Percentiles rank a stretch among this genome's conserved stretches.
Conservation (phyloP, 2,329 filamentous ascomycete genomes). For the Mariannaea sp. region DNA sequence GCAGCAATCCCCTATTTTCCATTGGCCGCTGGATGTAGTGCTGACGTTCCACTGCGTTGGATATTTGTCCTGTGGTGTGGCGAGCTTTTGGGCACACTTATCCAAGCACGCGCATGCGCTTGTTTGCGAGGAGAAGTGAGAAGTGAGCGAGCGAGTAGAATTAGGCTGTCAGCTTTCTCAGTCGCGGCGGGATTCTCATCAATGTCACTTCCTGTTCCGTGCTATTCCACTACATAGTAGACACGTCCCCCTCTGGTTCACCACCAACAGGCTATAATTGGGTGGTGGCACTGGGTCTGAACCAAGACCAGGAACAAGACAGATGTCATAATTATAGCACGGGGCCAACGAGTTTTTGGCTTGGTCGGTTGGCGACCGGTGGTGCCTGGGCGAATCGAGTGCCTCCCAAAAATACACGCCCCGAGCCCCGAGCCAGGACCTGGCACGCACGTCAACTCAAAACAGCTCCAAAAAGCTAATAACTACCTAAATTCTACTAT, state of each 20-base stretch:
- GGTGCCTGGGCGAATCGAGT: slow-evolving; percentile 12
- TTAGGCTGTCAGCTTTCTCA: slow-evolving; percentile 18
- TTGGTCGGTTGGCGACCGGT: neutral
- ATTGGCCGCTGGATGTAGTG: neutral
- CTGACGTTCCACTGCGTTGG: slow-evolving; percentile 15
- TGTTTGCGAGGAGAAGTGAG: slow-evolving; percentile 9
- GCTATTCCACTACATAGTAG: neutral
- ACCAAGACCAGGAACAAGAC: slow-evolving; percentile 3
- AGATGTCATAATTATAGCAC: slow-evolving; percentile 16
- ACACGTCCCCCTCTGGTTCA: neutral
- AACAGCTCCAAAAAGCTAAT: too few relatives aligned
- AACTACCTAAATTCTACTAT: neutral
- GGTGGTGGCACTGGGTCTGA: neutral
- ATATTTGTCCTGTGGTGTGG: slow-evolving; percentile 2
- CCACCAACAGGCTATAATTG: neutral
- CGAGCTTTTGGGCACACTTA: slow-evolving; percentile 5
- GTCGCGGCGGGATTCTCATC: too few relatives aligned
- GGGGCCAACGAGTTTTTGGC: slow-evolving; percentile 4
- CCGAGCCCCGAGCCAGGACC: too few relatives aligned
- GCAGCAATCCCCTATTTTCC: slow-evolving; percentile 12
- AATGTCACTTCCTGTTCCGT: too few relatives aligned
- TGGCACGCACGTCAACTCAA: too few relatives aligned
- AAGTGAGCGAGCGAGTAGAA: too few relatives aligned
- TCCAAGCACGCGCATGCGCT: slow-evolving; percentile 4
- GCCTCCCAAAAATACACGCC: slow-evolving; percentile 8